Evolutionary conservation across 305 asterid genomes (phyloP), one percentile per base, ranked within the genome.

Genomic region (Fraxinus sp.): DNA sequence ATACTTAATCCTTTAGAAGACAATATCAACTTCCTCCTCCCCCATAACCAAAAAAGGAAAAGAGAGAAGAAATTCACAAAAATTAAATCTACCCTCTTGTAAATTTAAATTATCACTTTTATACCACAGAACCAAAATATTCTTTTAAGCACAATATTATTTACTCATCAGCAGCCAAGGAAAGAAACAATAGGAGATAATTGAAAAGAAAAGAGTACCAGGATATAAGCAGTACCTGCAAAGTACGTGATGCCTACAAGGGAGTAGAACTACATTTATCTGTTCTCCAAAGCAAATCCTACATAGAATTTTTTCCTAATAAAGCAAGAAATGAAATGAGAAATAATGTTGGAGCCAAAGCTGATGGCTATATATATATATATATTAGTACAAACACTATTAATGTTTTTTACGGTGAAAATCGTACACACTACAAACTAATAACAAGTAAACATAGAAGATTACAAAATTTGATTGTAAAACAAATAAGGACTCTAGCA

Each of bases 211-310:
- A 46, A 13, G 72, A 41, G 57, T n/a, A 59, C 7, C 20, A 43
- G 82, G 43, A 26, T 39, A n/a, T 14, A 77, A 10, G 32, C 13
- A 68, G 20, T 92, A 96, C 99, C 99, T 91, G 98, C 98, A 96
- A 72, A 96, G 93, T 57, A 91, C 90, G 79, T 93, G 93, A 85
- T 95, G 99, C 86, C 98, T 89, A 81, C 98, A 96, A 35, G 99
- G 99, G 72, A 96, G 98, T 77, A 96, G 92, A 71, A 96, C 97
- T 6, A 92, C 87, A 26, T 89, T 94, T 91, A 95, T 92, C 36
- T 92, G 93, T 81, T 90, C 94, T 72, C 93, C 98, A n/a, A 96
- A 96, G 90, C 99, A 95, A 86, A 96, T 90, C 78, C 98, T 91
- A 77, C 99, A 96, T 35, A 96, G 93, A 66, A 96, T 91, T 83